Evolutionary conservation across 352 stramenopile species (phyloP), one percentile per base, ranked within the genome.

Genomic region (Thraustochytrium striatum): DNA sequence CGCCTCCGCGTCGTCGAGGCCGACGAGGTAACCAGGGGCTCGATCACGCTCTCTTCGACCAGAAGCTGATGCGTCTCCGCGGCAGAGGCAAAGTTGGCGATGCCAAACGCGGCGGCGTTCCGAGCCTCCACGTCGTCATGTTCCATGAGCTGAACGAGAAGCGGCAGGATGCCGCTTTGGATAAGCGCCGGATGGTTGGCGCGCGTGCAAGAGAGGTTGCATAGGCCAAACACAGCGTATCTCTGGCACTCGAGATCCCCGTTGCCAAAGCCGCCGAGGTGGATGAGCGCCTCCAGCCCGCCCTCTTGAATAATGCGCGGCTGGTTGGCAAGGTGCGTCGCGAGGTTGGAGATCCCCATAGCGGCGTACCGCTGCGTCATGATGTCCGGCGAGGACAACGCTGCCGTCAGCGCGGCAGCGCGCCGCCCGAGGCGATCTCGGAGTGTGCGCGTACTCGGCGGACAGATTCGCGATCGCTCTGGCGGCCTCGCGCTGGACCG

Each of bases 311-410:
- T 83, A 38, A 97, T 92, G 69, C 94, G 95, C 35, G 88, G 86
- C 72, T 89, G 85, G 82, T 97, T 97, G 41, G 88, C 86, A 1
- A 88, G 81, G 82, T 97, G 96, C 2, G 92, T 95, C 13, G 94
- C 94, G 21, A 98, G 83, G 79, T 98, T 98, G 1, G 92, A 93
- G 33, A 98, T 87, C 21, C 92, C 92, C 93, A 98, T 97, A 32
- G 91, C 91, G 19, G 93, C 91, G 85, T 95, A 98, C 30, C 93
- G 88, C 80, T 96, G 93, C 72, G 90, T 95, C 19, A 98, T 80
- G 41, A 90, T 89, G 83, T 98, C 95, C 0, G 92, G 88, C 0
- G 91, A 95, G 25, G 87, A 89, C 28, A 98, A 87, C 19, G 93
- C 91, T 25, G 90, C 84, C 50, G 95, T 85, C 0, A 98, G 85